Conservation (phyloP, 805 yeast species). For the Teunomyces atbi region DNA sequence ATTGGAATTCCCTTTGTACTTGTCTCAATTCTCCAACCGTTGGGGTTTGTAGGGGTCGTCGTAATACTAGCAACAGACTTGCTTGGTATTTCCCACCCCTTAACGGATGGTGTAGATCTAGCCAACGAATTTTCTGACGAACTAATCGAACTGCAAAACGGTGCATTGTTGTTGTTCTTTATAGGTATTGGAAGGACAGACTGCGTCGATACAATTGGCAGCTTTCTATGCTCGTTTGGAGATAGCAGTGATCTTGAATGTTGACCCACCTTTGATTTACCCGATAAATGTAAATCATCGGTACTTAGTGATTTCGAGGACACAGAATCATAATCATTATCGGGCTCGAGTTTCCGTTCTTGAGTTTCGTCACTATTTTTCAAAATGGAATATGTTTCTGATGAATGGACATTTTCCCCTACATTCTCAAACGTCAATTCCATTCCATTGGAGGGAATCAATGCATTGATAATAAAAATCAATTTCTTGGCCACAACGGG, state of each 20-base stretch:
- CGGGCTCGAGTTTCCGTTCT: not conserved
- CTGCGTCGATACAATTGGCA: not conserved
- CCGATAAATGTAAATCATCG: not conserved
- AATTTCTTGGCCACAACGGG: constrained; percentile 60
- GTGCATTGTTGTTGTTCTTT: not conserved
- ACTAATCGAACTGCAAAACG: not conserved
- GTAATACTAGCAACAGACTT: constrained; percentile 32
- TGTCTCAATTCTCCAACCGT: constrained; percentile 14
- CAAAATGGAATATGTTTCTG: not conserved
- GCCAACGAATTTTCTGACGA: constrained; percentile 9
- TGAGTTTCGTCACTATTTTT: not conserved
- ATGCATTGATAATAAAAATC: constrained; percentile 51
- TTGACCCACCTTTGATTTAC: not conserved
- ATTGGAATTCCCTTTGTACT: constrained; percentile 21
- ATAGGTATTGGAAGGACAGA: not conserved
- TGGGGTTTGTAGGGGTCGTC: constrained; percentile 10
- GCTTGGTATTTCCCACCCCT: constrained; percentile 50
- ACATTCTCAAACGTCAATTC: constrained; percentile 1
- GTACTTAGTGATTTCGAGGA: not conserved
- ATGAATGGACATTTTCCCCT: not conserved
- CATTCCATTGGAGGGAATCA: constrained; percentile 24
- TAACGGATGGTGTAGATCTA: constrained; percentile 26
- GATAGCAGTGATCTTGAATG: not conserved
- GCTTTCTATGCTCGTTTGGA: not conserved
- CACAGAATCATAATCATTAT: not conserved